Evolutionary conservation across 2,329 filamentous ascomycete species (phyloP), one percentile per base, ranked within the genome.

Genomic region (Metarhizium humberi): DNA sequence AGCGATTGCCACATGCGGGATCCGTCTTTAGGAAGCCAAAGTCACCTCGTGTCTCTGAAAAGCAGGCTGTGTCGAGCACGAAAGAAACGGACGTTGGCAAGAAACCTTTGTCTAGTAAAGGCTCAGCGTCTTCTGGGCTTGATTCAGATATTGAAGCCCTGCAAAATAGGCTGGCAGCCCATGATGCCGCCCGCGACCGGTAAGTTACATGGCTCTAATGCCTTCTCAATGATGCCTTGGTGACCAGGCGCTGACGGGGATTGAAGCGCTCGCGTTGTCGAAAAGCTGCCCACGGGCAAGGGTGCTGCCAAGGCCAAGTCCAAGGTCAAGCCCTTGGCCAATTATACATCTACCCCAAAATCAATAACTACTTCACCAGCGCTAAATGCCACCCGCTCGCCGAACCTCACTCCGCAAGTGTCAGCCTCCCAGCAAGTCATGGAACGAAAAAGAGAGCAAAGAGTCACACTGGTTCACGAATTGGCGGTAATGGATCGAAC

Each of bases 391-490:
- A 66, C 76, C 11, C 73, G 73, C 25, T 85, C 82, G 3, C 81
- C 82, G 0, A 73, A 75, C 2, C 65, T 77, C 13, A 77, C 75
- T 4, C 75, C 78, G 2, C 73, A 73, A 10, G 70, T 76, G 29
- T 76, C 76, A 11, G 72, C 78, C 18, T 77, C 79, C 1, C 75
- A 82, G 57, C 75, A 79, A 59, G 68, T 75, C 36, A 64, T 77
- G 40, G 78, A 81, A 61, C 73, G 77, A 60, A 76, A 77, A 45
- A 82, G 81, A 65, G 78, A 78, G 52, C 75, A 76, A 57, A 73
- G 76, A 62, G 72, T 67, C 55, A 72, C 78, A 29, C 71, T 86
- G 20, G 80, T 86, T 32, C 83, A 86, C 64, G 78, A 84, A 60
- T 69, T 86, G 20, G 82, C 83, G 36, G 75, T 79, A 6, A 70